Evolutionary conservation across 225 moss, liverwort and hornwort species (phyloP).

Genomic region (Asterella californica): DNA sequence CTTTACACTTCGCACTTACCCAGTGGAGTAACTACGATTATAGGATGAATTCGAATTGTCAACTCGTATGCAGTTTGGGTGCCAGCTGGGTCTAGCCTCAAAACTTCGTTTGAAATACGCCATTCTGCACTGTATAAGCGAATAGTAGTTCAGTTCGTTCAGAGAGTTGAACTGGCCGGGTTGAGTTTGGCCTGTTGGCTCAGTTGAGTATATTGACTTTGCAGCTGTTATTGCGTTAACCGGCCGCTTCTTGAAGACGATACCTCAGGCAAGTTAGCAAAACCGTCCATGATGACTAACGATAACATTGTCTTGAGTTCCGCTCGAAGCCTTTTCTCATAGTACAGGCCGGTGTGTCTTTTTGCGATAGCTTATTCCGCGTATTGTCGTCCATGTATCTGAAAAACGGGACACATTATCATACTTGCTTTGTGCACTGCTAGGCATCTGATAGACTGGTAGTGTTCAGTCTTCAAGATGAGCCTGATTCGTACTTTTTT

Average conservation of each 20-base stretch:
- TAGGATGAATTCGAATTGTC: background rate
- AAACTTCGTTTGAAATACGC: background rate
- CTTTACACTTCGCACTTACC: background rate
- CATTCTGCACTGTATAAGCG: background rate
- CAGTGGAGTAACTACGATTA: background rate
- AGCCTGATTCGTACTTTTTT: too few species aligned
- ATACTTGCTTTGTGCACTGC: too few species aligned
- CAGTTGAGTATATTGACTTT: background rate
- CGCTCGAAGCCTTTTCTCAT: too few species aligned
- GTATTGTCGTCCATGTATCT: too few species aligned
- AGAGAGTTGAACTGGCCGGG: background rate
- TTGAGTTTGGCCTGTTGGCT: background rate
- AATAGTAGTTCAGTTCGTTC: background rate
- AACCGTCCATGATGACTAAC: too few species aligned
- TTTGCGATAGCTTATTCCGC: too few species aligned
- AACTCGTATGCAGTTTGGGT: background rate
- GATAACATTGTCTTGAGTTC: too few species aligned
- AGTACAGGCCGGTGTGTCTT: too few species aligned
- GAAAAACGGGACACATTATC: too few species aligned
- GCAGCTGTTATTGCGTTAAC: background rate
- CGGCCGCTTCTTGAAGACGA: background rate
- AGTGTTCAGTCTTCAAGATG: too few species aligned
- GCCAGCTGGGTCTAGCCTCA: background rate
- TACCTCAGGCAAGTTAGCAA: background rate
- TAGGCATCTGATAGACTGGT: too few species aligned